Evolutionary conservation across 805 yeast genomes (phyloP), one percentile per base, ranked within the genome.

Genomic region (Yarrowia sp.): DNA sequence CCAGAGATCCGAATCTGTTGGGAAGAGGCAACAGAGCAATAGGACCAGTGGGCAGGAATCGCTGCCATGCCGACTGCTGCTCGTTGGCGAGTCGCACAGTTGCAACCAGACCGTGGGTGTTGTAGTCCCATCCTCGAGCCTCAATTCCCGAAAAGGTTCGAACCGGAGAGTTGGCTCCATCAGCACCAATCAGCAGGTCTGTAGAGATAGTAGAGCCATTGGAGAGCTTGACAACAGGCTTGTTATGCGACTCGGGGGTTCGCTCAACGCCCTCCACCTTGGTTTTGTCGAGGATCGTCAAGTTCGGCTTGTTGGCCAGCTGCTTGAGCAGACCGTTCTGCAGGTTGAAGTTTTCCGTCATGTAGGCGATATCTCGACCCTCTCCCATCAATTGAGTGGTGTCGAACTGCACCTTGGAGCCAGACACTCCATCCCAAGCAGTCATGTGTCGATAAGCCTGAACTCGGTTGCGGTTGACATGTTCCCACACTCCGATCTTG

Each of bases 81-180:
- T 88, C 89, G 74, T 83, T 86, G 70, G 86, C 91, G 51, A 90
- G 78, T 68, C 86, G 85, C 72, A 95, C 75, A 0, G 97, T 89
- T 0, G 95, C 97, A 2, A 95, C 99, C n/a, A 92, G 86, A 0
- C 98, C 99, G 77, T 86, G 90, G 57, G 90, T 81, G 69, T 87
- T 80, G 76, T 95, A 95, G 58, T 83, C 84, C 98, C 98, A 95
- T 14, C 99, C 99, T 55, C 96, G 82, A 1, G 96, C 84, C 72
- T 86, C 87, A 65, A 95, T 92, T 1, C 84, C 86, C 0, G 98
- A 88, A 72, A 83, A 92, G 68, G 83, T 81, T 55, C 98, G 82
- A 6, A 89, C 98, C 0, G 98, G 97, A 0, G 98, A 92, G 74
- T 92, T 90, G 74, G 86, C 91, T 0, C 99, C 99, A 74, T 95